Percentiles rank a stretch among this genome's conserved stretches.
phyloP scores from a whole-genome alignment of 176 grass and related monocot species.

The Puya raimondii region DNA sequence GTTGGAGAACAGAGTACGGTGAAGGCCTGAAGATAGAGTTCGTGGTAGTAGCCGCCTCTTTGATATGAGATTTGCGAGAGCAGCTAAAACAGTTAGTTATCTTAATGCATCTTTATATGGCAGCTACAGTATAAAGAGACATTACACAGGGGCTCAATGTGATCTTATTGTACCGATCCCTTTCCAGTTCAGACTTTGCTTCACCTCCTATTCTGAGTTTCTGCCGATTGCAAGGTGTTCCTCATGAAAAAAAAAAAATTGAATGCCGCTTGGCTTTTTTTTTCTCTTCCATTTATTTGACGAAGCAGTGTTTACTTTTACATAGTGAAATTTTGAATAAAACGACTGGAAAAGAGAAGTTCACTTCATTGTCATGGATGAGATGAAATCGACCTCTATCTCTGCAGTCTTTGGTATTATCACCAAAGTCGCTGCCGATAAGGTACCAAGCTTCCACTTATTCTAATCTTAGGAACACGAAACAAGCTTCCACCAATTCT shows the following conservation, averaged over 20 bases:
- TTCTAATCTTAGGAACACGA: neutral
- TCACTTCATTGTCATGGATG: neutral
- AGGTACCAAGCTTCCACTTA: neutral
- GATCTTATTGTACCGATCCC: neutral
- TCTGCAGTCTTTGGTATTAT: neutral
- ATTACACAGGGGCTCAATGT: no score
- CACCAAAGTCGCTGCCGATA: neutral
- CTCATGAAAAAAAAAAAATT: neutral
- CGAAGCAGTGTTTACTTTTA: neutral
- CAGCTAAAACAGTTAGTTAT: no score
- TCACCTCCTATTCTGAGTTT: neutral
- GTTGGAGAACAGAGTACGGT: no score
- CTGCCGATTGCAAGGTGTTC: neutral
- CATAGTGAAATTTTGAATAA: neutral
- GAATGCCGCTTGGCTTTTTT: neutral
- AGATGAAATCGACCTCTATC: neutral
- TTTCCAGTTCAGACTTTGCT: neutral
- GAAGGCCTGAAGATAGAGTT: no score
- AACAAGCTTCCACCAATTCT: neutral
- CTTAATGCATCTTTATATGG: no score
- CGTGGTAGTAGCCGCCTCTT: no score
- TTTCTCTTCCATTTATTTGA: neutral
- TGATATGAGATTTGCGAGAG: no score
- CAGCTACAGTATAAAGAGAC: no score
- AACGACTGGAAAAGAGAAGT: neutral